A percentile compares a stretch with the other conserved stretches of the same genome.
Conservation (phyloP, 768 basidiomycete genomes). For the Daedaleopsis nitida region DNA sequence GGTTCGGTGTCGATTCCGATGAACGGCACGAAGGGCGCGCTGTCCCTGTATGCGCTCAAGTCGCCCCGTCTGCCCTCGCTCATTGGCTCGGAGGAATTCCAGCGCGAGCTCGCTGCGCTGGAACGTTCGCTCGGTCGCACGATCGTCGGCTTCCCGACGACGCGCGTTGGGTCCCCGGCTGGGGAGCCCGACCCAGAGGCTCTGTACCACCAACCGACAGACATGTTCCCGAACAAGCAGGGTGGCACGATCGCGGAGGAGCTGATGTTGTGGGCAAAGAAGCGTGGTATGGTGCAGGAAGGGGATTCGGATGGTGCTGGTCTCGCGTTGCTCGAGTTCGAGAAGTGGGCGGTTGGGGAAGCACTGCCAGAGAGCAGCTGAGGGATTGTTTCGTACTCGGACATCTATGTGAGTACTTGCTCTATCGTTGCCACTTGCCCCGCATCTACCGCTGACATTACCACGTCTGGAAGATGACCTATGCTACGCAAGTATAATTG, state of each 20-base stretch:
- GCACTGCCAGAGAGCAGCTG: constrained; percentile 1
- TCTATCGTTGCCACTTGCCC: no score
- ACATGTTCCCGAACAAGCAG: constrained; percentile 66
- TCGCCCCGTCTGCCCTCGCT: constrained; percentile 47
- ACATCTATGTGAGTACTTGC: neutral
- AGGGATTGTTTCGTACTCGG: neutral
- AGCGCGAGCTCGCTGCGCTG: constrained; percentile 58
- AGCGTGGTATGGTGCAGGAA: constrained; percentile 44
- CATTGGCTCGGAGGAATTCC: constrained; percentile 50
- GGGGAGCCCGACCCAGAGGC: constrained; percentile 46
- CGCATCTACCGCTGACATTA: neutral
- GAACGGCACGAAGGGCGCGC: constrained; percentile 61
- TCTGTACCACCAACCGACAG: constrained; percentile 73
- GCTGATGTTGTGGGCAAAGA: constrained; percentile 56
- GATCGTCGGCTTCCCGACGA: constrained; percentile 80
- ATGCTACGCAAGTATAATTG: constrained; percentile 8
- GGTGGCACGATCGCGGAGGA: constrained; percentile 36
- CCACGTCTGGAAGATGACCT: neutral
- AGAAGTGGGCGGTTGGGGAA: constrained; percentile 66
- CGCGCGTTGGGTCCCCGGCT: constrained; percentile 40
- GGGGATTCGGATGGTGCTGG: constrained; percentile 36
- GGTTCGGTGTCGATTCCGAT: constrained; percentile 40
- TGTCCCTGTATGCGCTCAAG: constrained; percentile 57
- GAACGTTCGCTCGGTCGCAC: constrained; percentile 82
- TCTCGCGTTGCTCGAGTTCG: constrained; percentile 53